Conservation (phyloP, 495 filamentous ascomycete species). For the Xylaria nigripes region DNA sequence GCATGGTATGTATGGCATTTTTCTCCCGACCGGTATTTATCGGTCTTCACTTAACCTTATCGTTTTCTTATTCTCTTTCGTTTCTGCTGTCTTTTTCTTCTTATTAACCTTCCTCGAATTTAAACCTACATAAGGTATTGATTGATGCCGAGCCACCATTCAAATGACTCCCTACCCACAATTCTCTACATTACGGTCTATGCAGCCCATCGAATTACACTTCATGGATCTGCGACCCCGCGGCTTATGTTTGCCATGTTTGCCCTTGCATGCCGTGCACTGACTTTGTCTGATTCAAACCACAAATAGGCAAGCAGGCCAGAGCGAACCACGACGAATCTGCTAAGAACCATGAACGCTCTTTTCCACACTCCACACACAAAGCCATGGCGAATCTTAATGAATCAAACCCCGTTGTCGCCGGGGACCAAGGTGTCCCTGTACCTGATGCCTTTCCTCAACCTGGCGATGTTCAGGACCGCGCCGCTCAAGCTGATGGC, state of each 20-base stretch:
- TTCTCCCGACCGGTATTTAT: too few relatives aligned
- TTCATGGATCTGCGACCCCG: constrained; percentile 7
- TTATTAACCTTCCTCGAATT: too few relatives aligned
- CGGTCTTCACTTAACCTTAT: not conserved
- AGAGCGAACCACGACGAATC: constrained; percentile 52
- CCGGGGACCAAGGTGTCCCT: constrained; percentile 31
- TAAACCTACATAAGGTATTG: too few relatives aligned
- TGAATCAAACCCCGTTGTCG: constrained; percentile 37
- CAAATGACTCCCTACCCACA: too few relatives aligned
- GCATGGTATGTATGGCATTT: constrained; percentile 51
- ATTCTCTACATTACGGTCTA: not conserved
- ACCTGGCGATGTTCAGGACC: constrained; percentile 49
- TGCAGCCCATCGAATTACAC: not conserved
- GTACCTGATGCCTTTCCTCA: constrained; percentile 48
- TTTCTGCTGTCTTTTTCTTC: not conserved
- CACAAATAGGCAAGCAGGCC: constrained; percentile 65
- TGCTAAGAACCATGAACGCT: constrained; percentile 45
- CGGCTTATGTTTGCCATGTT: not conserved
- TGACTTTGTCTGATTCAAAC: constrained; percentile 20
- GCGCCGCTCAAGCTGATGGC: constrained; percentile 56
- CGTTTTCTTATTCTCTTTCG: not conserved
- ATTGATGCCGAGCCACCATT: not conserved
- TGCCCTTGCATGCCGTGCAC: constrained; percentile 13
- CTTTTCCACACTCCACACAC: constrained; percentile 44
- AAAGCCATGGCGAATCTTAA: constrained; percentile 40